Conservation (phyloP, 495 filamentous ascomycete species). For the Penicillium salamii region DNA sequence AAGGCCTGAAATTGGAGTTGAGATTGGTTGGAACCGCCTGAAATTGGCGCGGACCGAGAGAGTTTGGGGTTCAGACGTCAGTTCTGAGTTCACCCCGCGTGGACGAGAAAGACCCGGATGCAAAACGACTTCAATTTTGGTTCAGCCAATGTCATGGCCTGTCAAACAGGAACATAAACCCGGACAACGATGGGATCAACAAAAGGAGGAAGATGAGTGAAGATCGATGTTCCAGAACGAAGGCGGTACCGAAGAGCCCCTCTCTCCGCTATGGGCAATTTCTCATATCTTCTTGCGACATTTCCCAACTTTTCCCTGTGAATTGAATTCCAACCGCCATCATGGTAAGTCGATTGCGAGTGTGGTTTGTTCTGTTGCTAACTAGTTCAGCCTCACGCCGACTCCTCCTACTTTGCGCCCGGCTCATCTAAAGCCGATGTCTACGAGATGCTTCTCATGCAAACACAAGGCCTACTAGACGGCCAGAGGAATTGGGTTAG, state of each 20-base stretch:
- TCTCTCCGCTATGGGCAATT: neutral
- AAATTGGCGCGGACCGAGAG: neutral
- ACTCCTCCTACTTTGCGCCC: constrained; percentile 70
- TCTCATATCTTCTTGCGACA: neutral
- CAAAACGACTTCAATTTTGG: neutral
- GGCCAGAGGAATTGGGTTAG: constrained; percentile 89
- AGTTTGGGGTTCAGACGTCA: neutral
- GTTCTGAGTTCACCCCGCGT: constrained; percentile 1
- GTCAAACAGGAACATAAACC: neutral
- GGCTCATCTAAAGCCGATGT: constrained; percentile 69
- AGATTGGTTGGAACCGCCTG: too few species aligned
- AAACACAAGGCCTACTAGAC: constrained; percentile 67
- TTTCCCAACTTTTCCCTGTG: too few species aligned
- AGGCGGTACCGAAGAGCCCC: too few species aligned
- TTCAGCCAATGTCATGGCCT: too few species aligned
- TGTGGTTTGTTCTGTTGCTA: neutral
- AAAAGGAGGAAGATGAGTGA: too few species aligned
- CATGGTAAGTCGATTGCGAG: constrained; percentile 4
- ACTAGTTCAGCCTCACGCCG: constrained; percentile 72
- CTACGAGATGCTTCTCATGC: constrained; percentile 71
- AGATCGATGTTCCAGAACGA: too few species aligned
- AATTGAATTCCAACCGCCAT: neutral
- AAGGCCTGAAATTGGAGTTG: neutral
- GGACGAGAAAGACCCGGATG: constrained; percentile 20
- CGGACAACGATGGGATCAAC: neutral